phyloP scores from a whole-genome alignment of 306 rosid species.

The Aeschynomene evenia region DNA sequence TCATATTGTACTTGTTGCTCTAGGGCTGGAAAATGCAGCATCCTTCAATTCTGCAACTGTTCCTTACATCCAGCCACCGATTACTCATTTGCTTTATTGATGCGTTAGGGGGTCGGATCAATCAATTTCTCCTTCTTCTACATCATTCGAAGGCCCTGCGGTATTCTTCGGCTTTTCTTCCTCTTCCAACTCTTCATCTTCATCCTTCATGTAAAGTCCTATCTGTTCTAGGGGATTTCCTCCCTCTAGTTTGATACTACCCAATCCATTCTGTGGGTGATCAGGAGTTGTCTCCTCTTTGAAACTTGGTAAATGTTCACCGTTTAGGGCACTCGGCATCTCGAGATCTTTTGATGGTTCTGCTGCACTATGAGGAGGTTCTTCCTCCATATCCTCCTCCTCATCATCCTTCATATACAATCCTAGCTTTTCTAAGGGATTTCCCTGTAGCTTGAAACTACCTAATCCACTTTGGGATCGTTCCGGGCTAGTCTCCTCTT shows the following conservation, averaged over 20 bases:
- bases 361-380: slow-evolving; percentile 34
- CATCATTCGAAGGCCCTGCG: slow-evolving; percentile 55
- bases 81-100: slow-evolving; percentile 8
- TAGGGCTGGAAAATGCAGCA: slow-evolving; percentile 15
- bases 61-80: slow-evolving; percentile 27
- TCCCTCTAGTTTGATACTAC: slow-evolving; percentile 67
- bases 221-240: slow-evolving; percentile 79
- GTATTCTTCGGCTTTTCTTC: slow-evolving; percentile 45
- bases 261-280: slow-evolving; percentile 50
- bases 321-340: slow-evolving; percentile 33
- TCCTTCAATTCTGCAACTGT: slow-evolving; percentile 5
- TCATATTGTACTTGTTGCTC: neutral
- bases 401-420: slow-evolving; percentile 82
- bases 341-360: slow-evolving; percentile 61
- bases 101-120: slow-evolving; percentile 15
- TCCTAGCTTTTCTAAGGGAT: slow-evolving; percentile 80
- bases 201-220: slow-evolving; percentile 79
- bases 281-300: slow-evolving; percentile 59
- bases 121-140: slow-evolving; percentile 83
- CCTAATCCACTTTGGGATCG: slow-evolving; percentile 54
- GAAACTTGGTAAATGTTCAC: slow-evolving; percentile 49
- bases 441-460: slow-evolving; percentile 71
- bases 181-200: slow-evolving; percentile 83
- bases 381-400: slow-evolving; percentile 81
- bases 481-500: slow-evolving; percentile 60